Conservation (phyloP, 2,329 filamentous ascomycete genomes). For the Zasmidium cellare region DNA sequence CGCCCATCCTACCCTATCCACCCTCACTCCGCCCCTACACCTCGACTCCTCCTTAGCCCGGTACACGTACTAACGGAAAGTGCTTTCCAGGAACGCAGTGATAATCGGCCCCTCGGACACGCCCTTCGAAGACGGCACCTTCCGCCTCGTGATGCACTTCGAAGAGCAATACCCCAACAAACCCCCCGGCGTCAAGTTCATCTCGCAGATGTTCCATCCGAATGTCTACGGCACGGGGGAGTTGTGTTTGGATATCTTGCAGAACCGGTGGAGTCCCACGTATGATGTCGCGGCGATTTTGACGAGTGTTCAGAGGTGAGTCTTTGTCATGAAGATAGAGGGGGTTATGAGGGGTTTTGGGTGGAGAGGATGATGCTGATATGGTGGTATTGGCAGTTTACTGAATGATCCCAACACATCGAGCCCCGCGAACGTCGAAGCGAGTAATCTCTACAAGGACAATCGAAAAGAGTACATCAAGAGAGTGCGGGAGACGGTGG, state of each 20-base stretch:
- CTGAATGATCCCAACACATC: conserved; percentile 99
- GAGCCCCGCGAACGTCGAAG: conserved; percentile 95
- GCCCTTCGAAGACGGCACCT: conserved; percentile 97
- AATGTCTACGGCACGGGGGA: conserved; percentile 98
- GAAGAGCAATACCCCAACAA: conserved; percentile 99
- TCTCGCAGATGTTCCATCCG: conserved; percentile 98
- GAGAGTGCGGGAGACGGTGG: conserved; percentile 90
- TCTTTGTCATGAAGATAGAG: neutral
- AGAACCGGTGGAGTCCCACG: conserved; percentile 97
- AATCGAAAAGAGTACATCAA: conserved; percentile 97
- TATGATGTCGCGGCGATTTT: conserved; percentile 97
- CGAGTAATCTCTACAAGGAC: conserved; percentile 97
- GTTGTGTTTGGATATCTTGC: conserved; percentile 91
- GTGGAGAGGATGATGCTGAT: conserved; percentile 3
- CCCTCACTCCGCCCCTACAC: neutral
- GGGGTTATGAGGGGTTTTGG: neutral
- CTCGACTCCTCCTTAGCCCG: neutral
- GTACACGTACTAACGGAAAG: neutral
- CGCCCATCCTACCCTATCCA: no score
- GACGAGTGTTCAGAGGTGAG: conserved; percentile 93
- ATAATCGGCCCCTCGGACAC: conserved; percentile 97
- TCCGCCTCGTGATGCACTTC: conserved; percentile 97
- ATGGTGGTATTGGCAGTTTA: conserved; percentile 59
- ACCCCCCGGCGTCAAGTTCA: conserved; percentile 95
- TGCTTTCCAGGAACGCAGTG: conserved; percentile 85